These are phyloP conservation scores for Chlorophyllum brunneum DNA, from an alignment of 768 basidiomycete genomes.

Conservation along the genomic window DNA sequence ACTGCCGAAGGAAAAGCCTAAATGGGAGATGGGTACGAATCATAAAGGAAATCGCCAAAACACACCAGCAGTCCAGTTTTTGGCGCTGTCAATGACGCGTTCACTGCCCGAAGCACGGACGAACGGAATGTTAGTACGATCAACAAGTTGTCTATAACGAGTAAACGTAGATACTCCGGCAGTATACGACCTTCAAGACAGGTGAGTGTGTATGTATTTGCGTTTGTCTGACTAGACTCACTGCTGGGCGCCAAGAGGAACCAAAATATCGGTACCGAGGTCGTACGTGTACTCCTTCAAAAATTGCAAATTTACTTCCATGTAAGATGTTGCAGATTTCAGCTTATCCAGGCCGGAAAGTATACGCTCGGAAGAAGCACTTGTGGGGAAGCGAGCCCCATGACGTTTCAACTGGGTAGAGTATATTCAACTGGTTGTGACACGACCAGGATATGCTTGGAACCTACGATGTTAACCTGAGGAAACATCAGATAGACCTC, in stretches of 20 bases:
- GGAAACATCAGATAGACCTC: background rate
- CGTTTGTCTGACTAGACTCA: constrained; percentile 25
- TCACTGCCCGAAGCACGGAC: constrained; percentile 42
- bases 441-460: too few relatives aligned
- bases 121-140: constrained; percentile 42
- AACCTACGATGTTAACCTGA: constrained; percentile 11
- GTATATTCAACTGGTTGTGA: background rate
- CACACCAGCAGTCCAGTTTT: constrained; percentile 67
- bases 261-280: constrained; percentile 53
- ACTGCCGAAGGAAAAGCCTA: constrained; percentile 63
- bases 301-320: constrained; percentile 48
- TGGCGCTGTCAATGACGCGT: constrained; percentile 67
- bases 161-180: constrained; percentile 48
- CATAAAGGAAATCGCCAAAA: background rate
- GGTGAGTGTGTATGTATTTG: background rate
- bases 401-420: constrained; percentile 67
- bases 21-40: background rate
- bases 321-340: constrained; percentile 37
- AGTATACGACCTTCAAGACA: constrained; percentile 27
- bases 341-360: constrained; percentile 50
- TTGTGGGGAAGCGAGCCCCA: constrained; percentile 75
- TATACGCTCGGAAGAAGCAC: constrained; percentile 39
- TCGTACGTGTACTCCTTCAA: constrained; percentile 53
- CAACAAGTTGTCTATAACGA: constrained; percentile 52
- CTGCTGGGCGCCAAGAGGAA: constrained; percentile 66